phyloP scores from a whole-genome alignment of 352 stramenopile species.

The Globisporangium cederbergense region DNA sequence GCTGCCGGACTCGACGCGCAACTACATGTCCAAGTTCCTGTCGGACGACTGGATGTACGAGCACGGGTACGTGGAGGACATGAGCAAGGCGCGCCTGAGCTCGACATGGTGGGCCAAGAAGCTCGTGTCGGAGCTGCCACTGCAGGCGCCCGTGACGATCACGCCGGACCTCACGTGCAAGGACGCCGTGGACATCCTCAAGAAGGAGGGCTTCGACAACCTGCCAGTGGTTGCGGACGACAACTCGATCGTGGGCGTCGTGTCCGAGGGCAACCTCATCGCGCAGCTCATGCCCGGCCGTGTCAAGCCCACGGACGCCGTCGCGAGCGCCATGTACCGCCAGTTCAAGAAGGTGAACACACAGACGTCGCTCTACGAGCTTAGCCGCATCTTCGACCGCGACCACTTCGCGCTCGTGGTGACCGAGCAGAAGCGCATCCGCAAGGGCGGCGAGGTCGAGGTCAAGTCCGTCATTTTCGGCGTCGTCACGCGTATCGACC shows the following conservation, averaged over 20 bases:
- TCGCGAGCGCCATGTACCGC: constrained; percentile 91
- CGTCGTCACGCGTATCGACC: constrained; percentile 94
- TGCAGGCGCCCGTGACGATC: constrained; percentile 87
- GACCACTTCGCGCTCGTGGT: constrained; percentile 94
- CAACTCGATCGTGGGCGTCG: constrained; percentile 86
- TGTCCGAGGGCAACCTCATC: constrained; percentile 95
- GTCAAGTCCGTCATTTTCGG: constrained; percentile 71
- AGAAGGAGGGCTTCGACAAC: constrained; percentile 87
- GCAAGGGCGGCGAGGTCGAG: constrained; percentile 45
- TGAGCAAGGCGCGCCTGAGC: constrained; percentile 66
- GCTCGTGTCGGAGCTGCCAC: constrained; percentile 67
- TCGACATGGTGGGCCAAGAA: constrained; percentile 93
- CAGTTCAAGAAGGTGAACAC: constrained; percentile 92
- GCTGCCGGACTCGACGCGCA: constrained; percentile 93
- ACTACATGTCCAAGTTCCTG: constrained; percentile 98
- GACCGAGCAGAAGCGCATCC: constrained; percentile 28
- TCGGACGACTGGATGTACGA: constrained; percentile 93
- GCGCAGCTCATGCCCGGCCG: constrained; percentile 86
- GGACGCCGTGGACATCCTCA: constrained; percentile 91
- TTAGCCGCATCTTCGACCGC: constrained; percentile 94
- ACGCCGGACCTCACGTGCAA: constrained; percentile 79
- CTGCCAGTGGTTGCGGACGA: constrained; percentile 69
- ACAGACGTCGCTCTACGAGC: constrained; percentile 81
- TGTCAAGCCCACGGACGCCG: constrained; percentile 74
- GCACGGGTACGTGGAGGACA: constrained; percentile 67